Evolutionary conservation across 2,329 filamentous ascomycete genomes (phyloP).

Genomic region (Lasiodiplodia hormozganensis): DNA sequence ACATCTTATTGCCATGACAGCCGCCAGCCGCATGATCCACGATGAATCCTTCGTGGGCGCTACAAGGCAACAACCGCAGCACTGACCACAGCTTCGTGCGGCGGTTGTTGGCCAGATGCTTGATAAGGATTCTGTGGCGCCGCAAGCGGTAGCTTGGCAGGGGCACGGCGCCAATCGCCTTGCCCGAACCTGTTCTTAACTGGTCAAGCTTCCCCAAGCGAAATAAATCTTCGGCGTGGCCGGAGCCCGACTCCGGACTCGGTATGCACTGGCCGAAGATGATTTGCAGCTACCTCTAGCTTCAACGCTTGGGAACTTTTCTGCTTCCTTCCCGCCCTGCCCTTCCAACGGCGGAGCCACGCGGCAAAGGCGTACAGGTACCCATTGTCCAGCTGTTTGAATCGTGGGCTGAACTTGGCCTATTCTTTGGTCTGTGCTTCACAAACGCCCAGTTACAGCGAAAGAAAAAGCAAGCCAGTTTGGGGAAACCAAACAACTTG

Average conservation of each 20-base stretch:
- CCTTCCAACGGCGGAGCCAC: background rate
- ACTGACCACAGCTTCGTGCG: slow-evolving; percentile 4
- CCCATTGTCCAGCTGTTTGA: background rate
- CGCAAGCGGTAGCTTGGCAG: slow-evolving; percentile 1
- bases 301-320: no score
- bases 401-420: no score
- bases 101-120: slow-evolving; percentile 11
- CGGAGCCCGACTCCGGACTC: background rate
- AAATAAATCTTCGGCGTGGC: background rate
- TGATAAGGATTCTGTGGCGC: slow-evolving; percentile 8
- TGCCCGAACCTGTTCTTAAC: background rate
- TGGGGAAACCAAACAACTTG: no score
- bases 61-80: slow-evolving; percentile 14
- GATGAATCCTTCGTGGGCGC: slow-evolving; percentile 2
- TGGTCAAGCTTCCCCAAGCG: slow-evolving; percentile 9
- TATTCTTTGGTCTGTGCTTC: no score
- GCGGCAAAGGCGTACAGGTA: background rate
- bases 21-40: slow-evolving; percentile 4
- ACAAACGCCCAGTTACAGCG: no score
- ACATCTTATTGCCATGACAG: background rate
- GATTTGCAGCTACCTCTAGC: background rate
- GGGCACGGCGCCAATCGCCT: background rate
- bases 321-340: background rate
- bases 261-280: background rate
- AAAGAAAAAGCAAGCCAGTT: no score